phyloP scores from a whole-genome alignment of 371 early-diverging fungal species.

The Paraphysoderma sedebokerense region DNA sequence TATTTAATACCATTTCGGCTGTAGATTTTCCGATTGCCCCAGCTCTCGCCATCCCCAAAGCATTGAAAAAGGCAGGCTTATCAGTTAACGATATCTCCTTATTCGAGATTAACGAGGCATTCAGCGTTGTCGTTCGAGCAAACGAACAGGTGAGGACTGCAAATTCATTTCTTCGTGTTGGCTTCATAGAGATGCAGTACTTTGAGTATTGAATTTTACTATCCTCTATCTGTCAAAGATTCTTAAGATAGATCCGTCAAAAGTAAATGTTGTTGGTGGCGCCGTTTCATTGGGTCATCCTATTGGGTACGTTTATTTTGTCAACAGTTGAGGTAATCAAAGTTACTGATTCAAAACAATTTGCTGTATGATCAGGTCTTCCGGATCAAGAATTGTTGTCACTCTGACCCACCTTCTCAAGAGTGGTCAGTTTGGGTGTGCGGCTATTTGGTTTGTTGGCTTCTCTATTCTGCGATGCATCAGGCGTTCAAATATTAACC shows the following conservation, averaged over 20 bases:
- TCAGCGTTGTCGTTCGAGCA: conserved; percentile 73
- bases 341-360: background rate
- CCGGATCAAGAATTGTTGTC: conserved; percentile 76
- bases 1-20: no score
- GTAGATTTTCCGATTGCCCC: conserved; percentile 91
- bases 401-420: conserved; percentile 67
- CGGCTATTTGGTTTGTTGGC: conserved; percentile 47
- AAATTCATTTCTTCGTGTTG: no score
- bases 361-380: conserved; percentile 21
- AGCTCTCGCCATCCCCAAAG: conserved; percentile 75
- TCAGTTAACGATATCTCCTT: conserved; percentile 50
- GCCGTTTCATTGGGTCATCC: conserved; percentile 90
- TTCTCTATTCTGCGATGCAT: background rate
- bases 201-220: background rate
- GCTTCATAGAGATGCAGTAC: no score
- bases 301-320: conserved; percentile 37
- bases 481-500: background rate
- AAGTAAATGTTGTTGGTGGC: conserved; percentile 77
- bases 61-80: conserved; percentile 57
- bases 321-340: background rate
- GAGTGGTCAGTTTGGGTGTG: conserved; percentile 60
- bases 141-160: conserved; percentile 42
- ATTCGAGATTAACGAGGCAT: conserved; percentile 92
- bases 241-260: conserved; percentile 47
- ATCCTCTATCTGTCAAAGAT: conserved; percentile 17